Evolutionary conservation across 805 yeast genomes (phyloP).

Genomic region (Schwanniomyces polymorphus): DNA sequence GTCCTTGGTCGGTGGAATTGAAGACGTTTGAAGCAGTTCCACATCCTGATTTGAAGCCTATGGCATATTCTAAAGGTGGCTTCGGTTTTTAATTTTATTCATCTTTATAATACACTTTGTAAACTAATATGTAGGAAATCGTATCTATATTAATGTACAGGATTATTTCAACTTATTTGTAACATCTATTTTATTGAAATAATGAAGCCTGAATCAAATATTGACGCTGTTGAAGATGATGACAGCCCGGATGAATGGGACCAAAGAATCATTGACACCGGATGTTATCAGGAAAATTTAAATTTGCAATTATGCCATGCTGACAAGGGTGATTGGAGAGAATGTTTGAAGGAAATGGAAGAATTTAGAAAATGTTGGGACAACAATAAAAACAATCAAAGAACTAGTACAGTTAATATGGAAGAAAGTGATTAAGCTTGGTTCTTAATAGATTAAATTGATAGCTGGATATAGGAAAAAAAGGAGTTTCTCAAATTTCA

Average conservation of each 20-base stretch:
- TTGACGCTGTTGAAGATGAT: slow-evolving; percentile 19
- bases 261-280: slow-evolving; percentile 43
- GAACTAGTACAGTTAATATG: slow-evolving; percentile 44
- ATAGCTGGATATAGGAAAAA: too few species aligned
- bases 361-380: slow-evolving; percentile 68
- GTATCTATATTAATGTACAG: background rate
- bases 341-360: slow-evolving; percentile 45
- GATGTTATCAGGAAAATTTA: slow-evolving; percentile 43
- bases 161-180: too few species aligned
- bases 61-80: slow-evolving; percentile 72
- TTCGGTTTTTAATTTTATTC: slow-evolving; percentile 32
- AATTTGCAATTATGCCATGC: slow-evolving; percentile 44
- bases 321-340: slow-evolving; percentile 47
- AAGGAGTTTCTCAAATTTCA: too few species aligned
- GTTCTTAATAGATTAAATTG: background rate
- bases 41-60: slow-evolving; percentile 90
- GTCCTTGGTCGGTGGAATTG: slow-evolving; percentile 50
- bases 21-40: slow-evolving; percentile 76
- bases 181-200: too few species aligned
- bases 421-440: slow-evolving; percentile 3
- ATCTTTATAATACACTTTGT: background rate
- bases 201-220: background rate
- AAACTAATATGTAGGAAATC: background rate
- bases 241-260: slow-evolving; percentile 51
- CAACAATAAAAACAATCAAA: slow-evolving; percentile 50